Evolutionary conservation across 2,329 filamentous ascomycete species (phyloP).

Genomic region (Byssochlamys sp.): DNA sequence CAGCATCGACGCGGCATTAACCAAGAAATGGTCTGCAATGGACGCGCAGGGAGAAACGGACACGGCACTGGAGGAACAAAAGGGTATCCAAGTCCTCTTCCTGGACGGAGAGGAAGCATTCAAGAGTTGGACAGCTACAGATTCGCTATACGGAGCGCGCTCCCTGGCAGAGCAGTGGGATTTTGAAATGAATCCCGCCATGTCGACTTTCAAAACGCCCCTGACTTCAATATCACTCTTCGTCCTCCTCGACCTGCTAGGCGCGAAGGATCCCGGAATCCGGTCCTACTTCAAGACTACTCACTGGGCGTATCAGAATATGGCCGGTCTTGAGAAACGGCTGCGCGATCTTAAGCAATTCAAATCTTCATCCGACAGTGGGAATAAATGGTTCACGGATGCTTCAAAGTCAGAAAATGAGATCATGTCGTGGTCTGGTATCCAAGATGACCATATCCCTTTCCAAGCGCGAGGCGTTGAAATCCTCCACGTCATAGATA

Average conservation of each 20-base stretch:
- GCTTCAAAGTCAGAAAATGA: conserved; percentile 43
- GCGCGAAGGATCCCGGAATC: conserved; percentile 56
- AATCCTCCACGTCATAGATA: conserved; percentile 78
- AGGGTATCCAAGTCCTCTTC: conserved; percentile 78
- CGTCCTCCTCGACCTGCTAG: conserved; percentile 82
- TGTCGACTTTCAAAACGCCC: conserved; percentile 64
- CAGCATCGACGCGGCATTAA: conserved; percentile 69
- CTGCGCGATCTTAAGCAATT: conserved; percentile 59
- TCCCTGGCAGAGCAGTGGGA: conserved; percentile 79
- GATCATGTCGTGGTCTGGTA: conserved; percentile 41
- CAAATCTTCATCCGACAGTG: conserved; percentile 47
- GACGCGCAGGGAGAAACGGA: conserved; percentile 46
- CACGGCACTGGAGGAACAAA: conserved; percentile 57
- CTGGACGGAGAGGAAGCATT: conserved; percentile 95
- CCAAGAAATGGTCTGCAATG: conserved; percentile 71
- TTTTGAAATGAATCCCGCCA: conserved; percentile 53
- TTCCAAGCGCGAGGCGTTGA: conserved; percentile 82
- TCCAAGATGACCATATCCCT: conserved; percentile 83
- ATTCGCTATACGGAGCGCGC: conserved; percentile 81
- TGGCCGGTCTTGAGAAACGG: conserved; percentile 65
- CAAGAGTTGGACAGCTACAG: conserved; percentile 62
- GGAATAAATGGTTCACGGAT: conserved; percentile 58
- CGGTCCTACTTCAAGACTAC: conserved; percentile 83
- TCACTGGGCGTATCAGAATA: conserved; percentile 79
- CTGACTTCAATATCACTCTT: conserved; percentile 78